Base-by-base conservation (phyloP, 805 yeast species). In the Geotrichum ghanense region DNA sequence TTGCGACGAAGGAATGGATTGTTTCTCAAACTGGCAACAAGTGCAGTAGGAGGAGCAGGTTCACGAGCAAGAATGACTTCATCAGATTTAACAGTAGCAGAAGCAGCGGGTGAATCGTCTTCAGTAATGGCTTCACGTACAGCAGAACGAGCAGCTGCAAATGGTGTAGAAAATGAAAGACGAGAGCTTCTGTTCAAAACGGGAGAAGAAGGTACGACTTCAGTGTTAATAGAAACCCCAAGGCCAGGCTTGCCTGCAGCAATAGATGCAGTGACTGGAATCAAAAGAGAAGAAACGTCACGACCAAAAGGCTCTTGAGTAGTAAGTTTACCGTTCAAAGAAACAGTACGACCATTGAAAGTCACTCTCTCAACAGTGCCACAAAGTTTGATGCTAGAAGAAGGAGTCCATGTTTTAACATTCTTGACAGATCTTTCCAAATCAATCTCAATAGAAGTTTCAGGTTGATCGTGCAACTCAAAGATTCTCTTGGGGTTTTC, bases 311-410 rank as follows among this genome's bases (percentile, higher is more conserved):
- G 83, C 51, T 72, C 73, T 10, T 65, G 56, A 43, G 76, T 74
- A 54, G 83, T 72, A 45, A 87, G 64, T 47, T 75, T 76, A 54
- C 95, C 95, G 62, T 90, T 96, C 54, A 88, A 73, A 53, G 87
- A 83, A 45, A 82, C 84, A 46, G 95, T 83, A 62, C 81, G 80
- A 48, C 79, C 82, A 51, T 81, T 77, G 63, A 84, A 70, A 54
- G 80, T 74, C 44, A 90, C 97, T 65, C 97, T 78, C 66, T 88
- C 95, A 60, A 90, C 83, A 59, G 87, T 81, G 52, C 97, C 97
- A 50, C 70, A 74, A 60, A 86, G 70, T 45, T 70, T 68, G 53
- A 60, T 57, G 51, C 73, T 74, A 48, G 68, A 69, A 51, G 62
- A 60, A 25, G 71, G 61, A 39, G 68, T 62, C 42, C 61, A 52